These are phyloP conservation scores for Aquilaria yunnanensis DNA, from an alignment of 345 rosid species.

Conservation along the genomic window DNA sequence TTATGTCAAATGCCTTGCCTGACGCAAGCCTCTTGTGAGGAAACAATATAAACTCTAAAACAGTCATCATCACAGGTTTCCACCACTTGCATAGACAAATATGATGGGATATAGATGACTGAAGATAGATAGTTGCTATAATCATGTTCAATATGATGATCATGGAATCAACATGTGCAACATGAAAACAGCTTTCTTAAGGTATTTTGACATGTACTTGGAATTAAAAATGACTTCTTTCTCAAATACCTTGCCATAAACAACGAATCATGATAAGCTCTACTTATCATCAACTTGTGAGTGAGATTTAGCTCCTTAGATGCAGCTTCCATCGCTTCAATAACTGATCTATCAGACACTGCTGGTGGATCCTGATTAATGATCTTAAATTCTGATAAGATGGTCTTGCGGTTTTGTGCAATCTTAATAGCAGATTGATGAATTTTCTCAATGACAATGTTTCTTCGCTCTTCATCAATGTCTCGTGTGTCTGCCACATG, in stretches of 20 bases:
- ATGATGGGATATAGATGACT: too few relatives aligned
- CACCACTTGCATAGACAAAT: too few relatives aligned
- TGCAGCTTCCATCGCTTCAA: slow-evolving; percentile 63
- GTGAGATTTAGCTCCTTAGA: slow-evolving; percentile 64
- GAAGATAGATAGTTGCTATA: too few relatives aligned
- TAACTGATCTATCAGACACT: slow-evolving; percentile 55
- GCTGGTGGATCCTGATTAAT: slow-evolving; percentile 97
- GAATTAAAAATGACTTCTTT: background rate
- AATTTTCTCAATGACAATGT: slow-evolving; percentile 69
- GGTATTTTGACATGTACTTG: too few relatives aligned
- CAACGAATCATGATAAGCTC: slow-evolving; percentile 95
- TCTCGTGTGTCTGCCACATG: slow-evolving; percentile 67
- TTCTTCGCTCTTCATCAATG: slow-evolving; percentile 75
- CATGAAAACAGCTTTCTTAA: too few relatives aligned
- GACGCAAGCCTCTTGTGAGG: too few relatives aligned
- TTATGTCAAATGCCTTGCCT: too few relatives aligned
- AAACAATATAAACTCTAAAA: too few relatives aligned
- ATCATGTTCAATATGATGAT: too few relatives aligned
- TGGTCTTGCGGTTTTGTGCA: slow-evolving; percentile 59
- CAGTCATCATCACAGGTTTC: too few relatives aligned
- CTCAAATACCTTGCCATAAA: slow-evolving; percentile 86
- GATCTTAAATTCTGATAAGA: slow-evolving; percentile 67
- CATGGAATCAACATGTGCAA: too few relatives aligned
- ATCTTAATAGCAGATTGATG: slow-evolving; percentile 57
- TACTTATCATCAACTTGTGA: slow-evolving; percentile 80